Conservation (phyloP, 2,329 filamentous ascomycete species). For the Ophiostoma perfectum region DNA sequence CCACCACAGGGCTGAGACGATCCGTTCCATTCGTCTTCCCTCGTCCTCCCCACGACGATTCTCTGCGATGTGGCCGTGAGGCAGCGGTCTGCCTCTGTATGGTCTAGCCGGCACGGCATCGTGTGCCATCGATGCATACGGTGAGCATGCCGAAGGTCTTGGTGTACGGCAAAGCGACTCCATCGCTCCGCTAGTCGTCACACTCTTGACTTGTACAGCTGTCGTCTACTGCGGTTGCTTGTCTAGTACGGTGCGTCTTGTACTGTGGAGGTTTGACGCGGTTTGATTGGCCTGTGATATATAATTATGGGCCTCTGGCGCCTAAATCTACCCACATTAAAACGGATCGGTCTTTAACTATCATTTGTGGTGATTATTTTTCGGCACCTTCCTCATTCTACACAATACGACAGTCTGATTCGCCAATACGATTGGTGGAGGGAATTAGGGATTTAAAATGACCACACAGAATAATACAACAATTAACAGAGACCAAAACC, state of each 20-base stretch:
- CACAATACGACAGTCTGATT: background rate
- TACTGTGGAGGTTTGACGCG: background rate
- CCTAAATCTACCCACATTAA: background rate
- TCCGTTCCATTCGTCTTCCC: background rate
- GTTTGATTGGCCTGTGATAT: background rate
- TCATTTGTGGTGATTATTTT: background rate
- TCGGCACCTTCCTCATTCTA: background rate
- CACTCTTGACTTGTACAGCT: background rate
- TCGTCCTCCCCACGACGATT: background rate
- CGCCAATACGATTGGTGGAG: background rate
- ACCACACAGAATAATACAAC: background rate
- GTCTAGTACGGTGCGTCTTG: background rate
- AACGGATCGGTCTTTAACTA: background rate
- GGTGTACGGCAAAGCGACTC: too few relatives aligned
- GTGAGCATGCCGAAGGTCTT: too few relatives aligned
- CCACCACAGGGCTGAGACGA: background rate
- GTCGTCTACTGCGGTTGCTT: background rate
- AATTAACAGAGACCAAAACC: background rate
- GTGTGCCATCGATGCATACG: too few relatives aligned
- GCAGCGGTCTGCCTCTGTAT: background rate
- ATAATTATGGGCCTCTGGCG: background rate
- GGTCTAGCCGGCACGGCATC: too few relatives aligned
- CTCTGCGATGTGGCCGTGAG: background rate
- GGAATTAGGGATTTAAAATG: background rate
- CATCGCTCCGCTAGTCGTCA: too few relatives aligned